Evolutionary conservation across 805 yeast genomes (phyloP).

Genomic region (Wickerhamia fluorescens): DNA sequence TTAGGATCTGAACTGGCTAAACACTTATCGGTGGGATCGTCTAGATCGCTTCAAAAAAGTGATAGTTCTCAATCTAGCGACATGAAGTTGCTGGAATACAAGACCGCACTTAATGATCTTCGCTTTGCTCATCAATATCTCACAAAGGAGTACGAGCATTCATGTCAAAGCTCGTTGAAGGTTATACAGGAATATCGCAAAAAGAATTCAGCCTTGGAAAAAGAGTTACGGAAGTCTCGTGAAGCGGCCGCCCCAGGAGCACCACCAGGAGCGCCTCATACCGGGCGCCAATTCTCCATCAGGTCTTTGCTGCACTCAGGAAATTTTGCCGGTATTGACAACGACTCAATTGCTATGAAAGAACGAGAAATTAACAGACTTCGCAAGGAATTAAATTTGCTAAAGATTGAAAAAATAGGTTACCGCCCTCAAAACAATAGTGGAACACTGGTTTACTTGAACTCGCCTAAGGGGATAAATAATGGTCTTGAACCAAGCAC

Average conservation of each 20-base stretch:
- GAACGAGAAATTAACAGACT: constrained; percentile 37
- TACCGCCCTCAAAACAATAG: neutral
- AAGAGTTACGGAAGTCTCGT: constrained; percentile 30
- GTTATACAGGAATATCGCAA: constrained; percentile 47
- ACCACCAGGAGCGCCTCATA: neutral
- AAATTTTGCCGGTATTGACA: constrained; percentile 1
- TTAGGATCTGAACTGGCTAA: constrained; percentile 7
- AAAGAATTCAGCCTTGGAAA: constrained; percentile 45
- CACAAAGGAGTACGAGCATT: constrained; percentile 61
- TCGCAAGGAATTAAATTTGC: constrained; percentile 37
- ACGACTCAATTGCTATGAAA: constrained; percentile 12
- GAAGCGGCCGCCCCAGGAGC: constrained; percentile 1
- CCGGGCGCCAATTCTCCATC: too few relatives aligned
- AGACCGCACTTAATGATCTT: constrained; percentile 59
- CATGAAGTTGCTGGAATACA: constrained; percentile 28
- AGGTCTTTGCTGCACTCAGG: neutral
- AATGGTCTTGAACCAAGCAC: constrained; percentile 2
- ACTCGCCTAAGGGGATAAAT: constrained; percentile 3
- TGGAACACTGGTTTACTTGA: constrained; percentile 1
- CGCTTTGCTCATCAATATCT: constrained; percentile 67
- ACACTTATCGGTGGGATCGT: constrained; percentile 23
- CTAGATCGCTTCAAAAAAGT: constrained; percentile 2
- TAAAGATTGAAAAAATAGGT: constrained; percentile 43
- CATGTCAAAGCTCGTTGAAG: constrained; percentile 48
- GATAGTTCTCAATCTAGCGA: constrained; percentile 7